Base-by-base conservation (phyloP, 768 basidiomycete genomes). In the Goffeauzyma gilvescens region DNA sequence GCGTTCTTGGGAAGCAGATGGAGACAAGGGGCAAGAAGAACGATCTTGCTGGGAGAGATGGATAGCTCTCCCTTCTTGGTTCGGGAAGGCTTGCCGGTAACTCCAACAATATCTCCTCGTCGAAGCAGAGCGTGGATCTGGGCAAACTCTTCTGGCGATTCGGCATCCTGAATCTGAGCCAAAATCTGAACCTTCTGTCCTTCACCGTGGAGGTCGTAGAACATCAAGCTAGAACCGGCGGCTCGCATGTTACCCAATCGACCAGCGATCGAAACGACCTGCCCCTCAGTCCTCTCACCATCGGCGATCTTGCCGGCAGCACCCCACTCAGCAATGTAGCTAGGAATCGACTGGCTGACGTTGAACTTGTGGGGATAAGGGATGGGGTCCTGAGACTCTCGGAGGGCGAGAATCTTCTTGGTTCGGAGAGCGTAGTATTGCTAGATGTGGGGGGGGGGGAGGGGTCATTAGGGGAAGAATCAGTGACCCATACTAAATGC, bases 361-460 rank as follows among this genome's bases (percentile, higher is more conserved):
- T 90, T 65, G 68, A 98, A 98, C 75, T 98, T 98, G 78, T 98
- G 93, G 6, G 93, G 93, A 69, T 96, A 98, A 2, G 93, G 93
- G 62, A 89, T 81, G 2, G 89, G 90, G 6, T 72, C 65, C 62
- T 80, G 79, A 22, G 81, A 80, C 59, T 78, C 71, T 65, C 83
- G 79, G 49, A 98, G 74, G 52, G 76, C 75, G 50, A 76, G 73
- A 55, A 98, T 86, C 54, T 82, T 77, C 36, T 85, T 76, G 22
- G 81, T 84, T 52, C 93, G 80, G 52, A 86, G 68, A 59, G 95
- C 87, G 60, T 79, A 90, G 71, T 95, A 98, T 85, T 90, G 85
- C 89, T 98, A 52, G 5, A 21, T 26, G 26, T 36, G 24, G n/a
- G n/a, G n/a, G n/a, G 7, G 13, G 32, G n/a, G 13, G 27, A 15